Base-by-base conservation (phyloP, 2,329 filamentous ascomycete genomes). In the Cladophialophora chaetospira region DNA sequence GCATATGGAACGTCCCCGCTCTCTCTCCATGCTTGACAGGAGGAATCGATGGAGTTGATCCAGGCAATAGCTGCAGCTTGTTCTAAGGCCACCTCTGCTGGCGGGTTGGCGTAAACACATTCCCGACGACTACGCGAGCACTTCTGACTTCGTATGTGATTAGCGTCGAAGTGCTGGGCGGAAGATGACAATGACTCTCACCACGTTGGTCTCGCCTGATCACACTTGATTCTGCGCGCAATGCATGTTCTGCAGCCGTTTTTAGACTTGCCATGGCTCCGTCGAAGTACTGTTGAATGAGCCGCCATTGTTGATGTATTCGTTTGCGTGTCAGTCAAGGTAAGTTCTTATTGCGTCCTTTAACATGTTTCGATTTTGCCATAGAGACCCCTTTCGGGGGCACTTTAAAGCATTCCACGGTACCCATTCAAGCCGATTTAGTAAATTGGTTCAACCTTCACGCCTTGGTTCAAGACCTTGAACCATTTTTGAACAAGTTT, bases 211-310 rank as follows among this genome's bases (percentile, higher is more conserved):
- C 62, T 66, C 6, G 54, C 53, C 53, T 70, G 66, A 53, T 69
- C 69, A 45, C 69, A 71, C 57, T 70, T 71, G 46, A 70, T 67
- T 19, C 68, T 63, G 13, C 69, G 64, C 33, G 55, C 50, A 56
- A 69, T 68, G 58, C 59, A 62, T 19, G 48, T 53, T 6, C 49
- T 44, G 45, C 64, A 67, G 28, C 64, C 63, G 8, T 50, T 55
- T 48, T 57, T 59, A 11, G 59, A 59, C 45, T 62, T 62, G 10
- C 43, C 53, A 15, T 62, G 59, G 23, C 46, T 47, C 15, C 53
- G 36, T 31, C 45, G 53, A 26, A 55, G 36, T 26, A 49, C 38
- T 17, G 46, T 25, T 15, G 48, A 21, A 33, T 43, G 36, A 38
- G 36, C 23, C 29, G 35, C 35, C 48, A 51, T 51, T 23, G 6